These are phyloP conservation scores for Alternaria sp. DNA, from an alignment of 2,329 filamentous ascomycete genomes.

Conservation along the genomic window DNA sequence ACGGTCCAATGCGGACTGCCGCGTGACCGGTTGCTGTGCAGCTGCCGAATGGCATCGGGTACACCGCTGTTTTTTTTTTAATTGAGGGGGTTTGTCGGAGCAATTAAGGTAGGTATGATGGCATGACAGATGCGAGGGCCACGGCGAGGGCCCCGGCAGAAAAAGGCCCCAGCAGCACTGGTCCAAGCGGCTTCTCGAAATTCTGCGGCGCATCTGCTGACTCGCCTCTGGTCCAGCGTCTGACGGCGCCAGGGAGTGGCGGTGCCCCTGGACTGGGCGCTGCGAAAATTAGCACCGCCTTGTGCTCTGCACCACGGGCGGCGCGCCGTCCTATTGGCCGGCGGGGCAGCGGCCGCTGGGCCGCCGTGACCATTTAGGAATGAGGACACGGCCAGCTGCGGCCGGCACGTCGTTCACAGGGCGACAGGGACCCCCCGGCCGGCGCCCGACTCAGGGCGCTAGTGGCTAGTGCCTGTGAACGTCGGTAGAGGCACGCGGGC, in stretches of 20 bases:
- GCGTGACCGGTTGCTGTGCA: constrained; percentile 26
- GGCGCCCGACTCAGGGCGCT: constrained; percentile 16
- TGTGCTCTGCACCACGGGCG: constrained; percentile 20
- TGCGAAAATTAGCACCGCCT: constrained; percentile 21
- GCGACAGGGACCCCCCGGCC: constrained; percentile 26
- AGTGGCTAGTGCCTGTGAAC: constrained; percentile 11
- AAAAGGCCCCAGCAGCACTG: constrained; percentile 26
- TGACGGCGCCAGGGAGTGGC: constrained; percentile 22
- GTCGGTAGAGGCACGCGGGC: constrained; percentile 17
- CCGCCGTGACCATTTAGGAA: constrained; percentile 37
- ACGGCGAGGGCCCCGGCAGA: constrained; percentile 12
- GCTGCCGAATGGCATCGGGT: constrained; percentile 13
- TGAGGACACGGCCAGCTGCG: constrained; percentile 33
- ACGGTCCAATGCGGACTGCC: constrained; percentile 27
- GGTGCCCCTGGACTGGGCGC: constrained; percentile 37
- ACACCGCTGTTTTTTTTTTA: constrained; percentile 48
- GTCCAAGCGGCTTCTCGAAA: constrained; percentile 38
- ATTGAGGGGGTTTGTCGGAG: constrained; percentile 26
- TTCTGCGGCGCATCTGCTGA: constrained; percentile 41
- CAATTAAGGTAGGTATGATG: constrained; percentile 36
- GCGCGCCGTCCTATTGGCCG: constrained; percentile 38
- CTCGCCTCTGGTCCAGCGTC: constrained; percentile 35
- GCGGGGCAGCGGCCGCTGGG: constrained; percentile 41
- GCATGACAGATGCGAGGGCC: constrained; percentile 20
- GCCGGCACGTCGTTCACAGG: constrained; percentile 43